Evolutionary conservation across 2,329 filamentous ascomycete species (phyloP), one percentile per base, ranked within the genome.

Genomic region (Aspergillus ibericus): DNA sequence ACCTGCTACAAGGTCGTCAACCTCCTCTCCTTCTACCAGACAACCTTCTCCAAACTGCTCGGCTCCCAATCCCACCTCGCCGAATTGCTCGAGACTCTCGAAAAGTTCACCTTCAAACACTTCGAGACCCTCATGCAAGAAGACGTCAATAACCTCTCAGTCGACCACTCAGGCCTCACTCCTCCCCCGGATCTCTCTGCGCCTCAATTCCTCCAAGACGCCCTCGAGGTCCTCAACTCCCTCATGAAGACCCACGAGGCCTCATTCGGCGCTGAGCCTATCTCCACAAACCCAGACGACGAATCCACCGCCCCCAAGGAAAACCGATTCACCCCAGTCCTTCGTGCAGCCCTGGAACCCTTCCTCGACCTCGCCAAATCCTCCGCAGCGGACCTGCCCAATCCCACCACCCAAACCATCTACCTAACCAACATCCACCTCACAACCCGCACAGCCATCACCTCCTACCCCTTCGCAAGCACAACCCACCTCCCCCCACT

Each of bases 1-100:
- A 80, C 92, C 50, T 88, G 92, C 34, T 99, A 96, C 79, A 95
- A 92, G 72, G 86, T 98, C 40, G 88, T 91, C 10, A 97, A 96
- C 67, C 81, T 99, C 1, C 82, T 98, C 42, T 87, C 86, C 40
- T 99, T 99, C 76, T 99, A 99, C 77, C 87, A 86, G 29, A 82
- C 86, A 61, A 97, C 93, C 1, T 97, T 98, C 72, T 79, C 86
- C 15, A 93, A 89, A 66, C 81, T 98, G 0, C 80, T 98, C 0
- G 89, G 90, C 1, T 67, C 81, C 2, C 81, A 87, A 10, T 91
- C 91, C 0, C 80, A 83, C 8, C 80, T 97, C 0, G 81, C 93
- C 0, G 87, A 89, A 3, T 83, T 88, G 2, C 84, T 96, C 53
- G 76, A 79, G 4, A 83, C 80, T 2, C 80, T 97, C 0, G 88